Conservation (phyloP, 2,329 filamentous ascomycete genomes). For the Trichoderma cornu-damae region DNA sequence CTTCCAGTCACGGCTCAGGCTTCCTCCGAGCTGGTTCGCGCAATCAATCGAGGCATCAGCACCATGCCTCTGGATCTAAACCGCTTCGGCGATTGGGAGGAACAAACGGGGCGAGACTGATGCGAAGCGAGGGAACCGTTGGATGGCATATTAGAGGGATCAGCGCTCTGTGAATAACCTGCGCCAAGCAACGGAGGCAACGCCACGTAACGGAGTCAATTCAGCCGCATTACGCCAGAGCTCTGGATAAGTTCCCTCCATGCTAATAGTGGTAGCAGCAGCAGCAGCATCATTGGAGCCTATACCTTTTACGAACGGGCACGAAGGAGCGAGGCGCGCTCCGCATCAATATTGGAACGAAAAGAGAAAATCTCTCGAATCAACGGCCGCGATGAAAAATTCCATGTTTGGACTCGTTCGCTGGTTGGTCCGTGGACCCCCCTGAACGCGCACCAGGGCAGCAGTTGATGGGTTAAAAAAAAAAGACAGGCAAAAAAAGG, state of each 20-base stretch:
- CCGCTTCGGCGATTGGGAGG: not conserved
- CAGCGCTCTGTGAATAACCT: not conserved
- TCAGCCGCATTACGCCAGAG: conserved; percentile 13
- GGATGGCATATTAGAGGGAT: not conserved
- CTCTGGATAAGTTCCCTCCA: too few species aligned
- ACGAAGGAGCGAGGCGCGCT: not conserved
- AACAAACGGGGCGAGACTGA: too few species aligned
- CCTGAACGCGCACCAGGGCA: not conserved
- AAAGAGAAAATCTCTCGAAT: conserved; percentile 3
- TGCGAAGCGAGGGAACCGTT: too few species aligned
- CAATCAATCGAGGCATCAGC: not conserved
- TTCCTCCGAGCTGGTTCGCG: not conserved
- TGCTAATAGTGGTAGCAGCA: too few species aligned
- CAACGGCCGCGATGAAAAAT: not conserved
- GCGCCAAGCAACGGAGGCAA: too few species aligned
- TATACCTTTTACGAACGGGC: not conserved
- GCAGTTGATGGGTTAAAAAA: not conserved
- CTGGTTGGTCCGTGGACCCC: conserved; percentile 1
- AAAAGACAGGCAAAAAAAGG: not conserved
- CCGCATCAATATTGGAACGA: not conserved
- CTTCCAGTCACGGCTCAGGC: not conserved
- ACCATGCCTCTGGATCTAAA: not conserved
- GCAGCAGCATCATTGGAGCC: not conserved
- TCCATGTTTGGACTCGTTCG: not conserved
- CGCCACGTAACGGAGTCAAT: not conserved